Evolutionary conservation across 2,329 filamentous ascomycete species (phyloP).

Genomic region (Aaosphaeria arxii): DNA sequence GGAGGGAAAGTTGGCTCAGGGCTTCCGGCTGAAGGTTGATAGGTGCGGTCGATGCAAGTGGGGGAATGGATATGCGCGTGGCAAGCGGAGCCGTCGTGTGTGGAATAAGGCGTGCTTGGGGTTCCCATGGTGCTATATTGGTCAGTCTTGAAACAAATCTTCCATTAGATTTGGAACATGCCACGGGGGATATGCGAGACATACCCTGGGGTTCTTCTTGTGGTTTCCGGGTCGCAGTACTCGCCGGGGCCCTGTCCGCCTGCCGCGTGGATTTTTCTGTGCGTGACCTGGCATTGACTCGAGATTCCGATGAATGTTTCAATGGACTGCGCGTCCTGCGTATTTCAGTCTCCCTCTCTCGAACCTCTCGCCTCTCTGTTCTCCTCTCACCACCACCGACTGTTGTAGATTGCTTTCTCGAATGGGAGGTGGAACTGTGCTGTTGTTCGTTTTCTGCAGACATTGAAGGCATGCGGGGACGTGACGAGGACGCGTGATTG

Average conservation of each 20-base stretch:
- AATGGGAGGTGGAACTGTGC: conserved; percentile 22
- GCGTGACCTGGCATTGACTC: conserved; percentile 29
- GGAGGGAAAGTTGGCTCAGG: conserved; percentile 69
- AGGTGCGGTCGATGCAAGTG: conserved; percentile 65
- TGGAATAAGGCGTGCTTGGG: conserved; percentile 71
- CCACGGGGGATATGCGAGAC: conserved; percentile 1
- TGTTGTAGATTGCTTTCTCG: conserved; percentile 23
- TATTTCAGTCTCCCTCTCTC: conserved; percentile 33
- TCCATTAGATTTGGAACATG: conserved; percentile 2
- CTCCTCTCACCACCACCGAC: conserved; percentile 26
- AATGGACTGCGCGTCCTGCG: conserved; percentile 35
- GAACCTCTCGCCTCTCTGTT: conserved; percentile 33
- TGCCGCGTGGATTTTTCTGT: conserved; percentile 28
- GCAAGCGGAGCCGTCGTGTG: conserved; percentile 71
- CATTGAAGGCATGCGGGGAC: conserved; percentile 34
- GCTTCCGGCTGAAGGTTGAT: conserved; percentile 64
- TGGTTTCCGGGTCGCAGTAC: conserved; percentile 16
- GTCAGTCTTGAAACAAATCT: conserved; percentile 10
- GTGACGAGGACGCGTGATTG: conserved; percentile 28
- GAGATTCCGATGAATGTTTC: conserved; percentile 32
- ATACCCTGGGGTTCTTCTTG: conserved; percentile 21
- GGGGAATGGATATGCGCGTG: conserved; percentile 61
- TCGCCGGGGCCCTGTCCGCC: conserved; percentile 19
- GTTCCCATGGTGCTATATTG: conserved; percentile 63
- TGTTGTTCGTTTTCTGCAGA: conserved; percentile 24